A percentile compares a stretch with the other conserved stretches of the same genome.
Conservation (phyloP, 208 protist genomes). For the Trichomonas tenax region DNA sequence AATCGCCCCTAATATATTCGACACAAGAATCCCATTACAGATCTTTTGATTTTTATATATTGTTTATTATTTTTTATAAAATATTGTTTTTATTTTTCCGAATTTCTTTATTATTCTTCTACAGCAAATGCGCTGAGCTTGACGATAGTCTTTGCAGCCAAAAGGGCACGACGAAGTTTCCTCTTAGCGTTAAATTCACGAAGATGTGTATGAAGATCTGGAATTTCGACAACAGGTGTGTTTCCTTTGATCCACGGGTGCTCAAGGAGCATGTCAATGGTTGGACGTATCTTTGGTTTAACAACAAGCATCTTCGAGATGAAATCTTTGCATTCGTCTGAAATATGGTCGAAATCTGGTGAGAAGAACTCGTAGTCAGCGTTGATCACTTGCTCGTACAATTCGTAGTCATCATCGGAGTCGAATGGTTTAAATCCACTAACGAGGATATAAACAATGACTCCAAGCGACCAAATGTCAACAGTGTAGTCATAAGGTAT, state of each 20-base stretch:
- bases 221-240: not conserved
- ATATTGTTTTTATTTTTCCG: not conserved
- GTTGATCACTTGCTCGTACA: not conserved
- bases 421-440: not conserved
- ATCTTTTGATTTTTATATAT: not conserved
- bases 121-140: not conserved
- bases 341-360: not conserved
- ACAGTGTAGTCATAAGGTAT: not conserved
- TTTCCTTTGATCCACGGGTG: not conserved
- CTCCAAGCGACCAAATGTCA: slow-evolving; percentile 4
- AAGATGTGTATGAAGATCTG: not conserved
- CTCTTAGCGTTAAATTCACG: not conserved
- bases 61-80: not conserved
- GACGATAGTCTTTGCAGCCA: not conserved
- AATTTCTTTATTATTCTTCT: not conserved
- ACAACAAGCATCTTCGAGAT: not conserved
- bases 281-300: not conserved
- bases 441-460: not conserved
- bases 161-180: not conserved
- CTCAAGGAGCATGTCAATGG: not conserved
- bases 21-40: not conserved
- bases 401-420: not conserved
- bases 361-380: not conserved
- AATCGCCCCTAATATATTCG: not conserved
- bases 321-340: not conserved